Percentiles rank a stretch among this genome's conserved stretches.
Evolutionary conservation across 176 grass and related monocot genomes (phyloP).

Genomic region (Cenchrus americanus): DNA sequence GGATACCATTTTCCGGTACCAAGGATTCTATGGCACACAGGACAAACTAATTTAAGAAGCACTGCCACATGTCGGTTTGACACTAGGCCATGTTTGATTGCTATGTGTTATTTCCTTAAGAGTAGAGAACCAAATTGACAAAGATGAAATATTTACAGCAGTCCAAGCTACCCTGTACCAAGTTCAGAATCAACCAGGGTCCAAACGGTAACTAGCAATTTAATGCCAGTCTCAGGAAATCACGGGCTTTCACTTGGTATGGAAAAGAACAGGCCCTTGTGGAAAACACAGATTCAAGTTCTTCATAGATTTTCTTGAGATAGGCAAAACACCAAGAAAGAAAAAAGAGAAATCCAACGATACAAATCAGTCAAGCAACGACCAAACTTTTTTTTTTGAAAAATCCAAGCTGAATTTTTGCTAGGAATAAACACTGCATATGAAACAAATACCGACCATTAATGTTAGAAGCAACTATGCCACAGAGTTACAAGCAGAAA

Average conservation of each 20-base stretch:
- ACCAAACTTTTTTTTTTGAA: background rate
- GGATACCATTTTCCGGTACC: background rate
- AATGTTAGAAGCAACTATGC: constrained; percentile 15
- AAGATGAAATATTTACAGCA: background rate
- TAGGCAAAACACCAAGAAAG: constrained; percentile 2
- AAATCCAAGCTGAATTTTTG: background rate
- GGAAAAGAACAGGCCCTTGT: background rate
- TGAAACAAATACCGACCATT: background rate
- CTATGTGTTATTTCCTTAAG: background rate
- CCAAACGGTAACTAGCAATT: background rate
- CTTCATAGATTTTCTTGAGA: background rate
- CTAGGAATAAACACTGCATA: constrained; percentile 19
- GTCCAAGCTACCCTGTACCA: background rate
- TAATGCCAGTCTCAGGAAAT: background rate
- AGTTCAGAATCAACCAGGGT: background rate
- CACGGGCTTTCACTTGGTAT: background rate
- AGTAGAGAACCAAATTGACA: constrained; percentile 14
- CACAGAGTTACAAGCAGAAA: background rate
- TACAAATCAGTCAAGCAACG: background rate
- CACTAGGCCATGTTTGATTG: background rate
- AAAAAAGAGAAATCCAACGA: background rate
- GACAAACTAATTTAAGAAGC: constrained; percentile 7
- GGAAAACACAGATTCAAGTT: background rate
- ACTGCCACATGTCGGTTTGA: constrained; percentile 20
- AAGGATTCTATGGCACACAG: background rate